These are phyloP conservation scores for Castanea crenata DNA, from an alignment of 306 rosid species.

Conservation along the genomic window DNA sequence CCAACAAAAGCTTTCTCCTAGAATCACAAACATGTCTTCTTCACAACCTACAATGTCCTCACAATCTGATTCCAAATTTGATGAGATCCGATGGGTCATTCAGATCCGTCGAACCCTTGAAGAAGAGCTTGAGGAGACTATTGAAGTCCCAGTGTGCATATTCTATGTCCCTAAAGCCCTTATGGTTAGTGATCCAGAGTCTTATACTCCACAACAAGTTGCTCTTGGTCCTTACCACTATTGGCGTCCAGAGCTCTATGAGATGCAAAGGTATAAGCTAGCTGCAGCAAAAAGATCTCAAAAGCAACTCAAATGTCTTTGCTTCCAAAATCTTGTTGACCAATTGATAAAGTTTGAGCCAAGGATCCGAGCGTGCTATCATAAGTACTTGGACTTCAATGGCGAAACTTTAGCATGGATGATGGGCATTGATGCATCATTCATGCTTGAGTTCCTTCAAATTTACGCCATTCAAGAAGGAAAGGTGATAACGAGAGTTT, in stretches of 20 bases:
- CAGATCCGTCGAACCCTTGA: constrained; percentile 59
- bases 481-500: constrained; percentile 24
- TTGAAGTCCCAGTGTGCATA: constrained; percentile 45
- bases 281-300: constrained; percentile 60
- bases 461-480: constrained; percentile 47
- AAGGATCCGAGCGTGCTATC: constrained; percentile 57
- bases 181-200: constrained; percentile 52
- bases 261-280: constrained; percentile 72
- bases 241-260: constrained; percentile 71
- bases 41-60: constrained; percentile 27
- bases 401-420: constrained; percentile 76
- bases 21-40: constrained; percentile 27
- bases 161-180: constrained; percentile 59
- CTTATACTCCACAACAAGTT: constrained; percentile 69
- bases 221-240: constrained; percentile 79
- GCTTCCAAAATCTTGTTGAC: constrained; percentile 44
- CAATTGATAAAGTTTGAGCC: constrained; percentile 49
- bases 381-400: constrained; percentile 64
- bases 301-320: constrained; percentile 38
- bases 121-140: constrained; percentile 56
- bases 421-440: constrained; percentile 69
- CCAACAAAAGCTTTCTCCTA: neutral
- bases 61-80: constrained; percentile 36
- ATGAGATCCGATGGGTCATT: constrained; percentile 62
- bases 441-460: constrained; percentile 69